Evolutionary conservation across 2,329 filamentous ascomycete genomes (phyloP).

Genomic region (Teratosphaeria nubilosa): DNA sequence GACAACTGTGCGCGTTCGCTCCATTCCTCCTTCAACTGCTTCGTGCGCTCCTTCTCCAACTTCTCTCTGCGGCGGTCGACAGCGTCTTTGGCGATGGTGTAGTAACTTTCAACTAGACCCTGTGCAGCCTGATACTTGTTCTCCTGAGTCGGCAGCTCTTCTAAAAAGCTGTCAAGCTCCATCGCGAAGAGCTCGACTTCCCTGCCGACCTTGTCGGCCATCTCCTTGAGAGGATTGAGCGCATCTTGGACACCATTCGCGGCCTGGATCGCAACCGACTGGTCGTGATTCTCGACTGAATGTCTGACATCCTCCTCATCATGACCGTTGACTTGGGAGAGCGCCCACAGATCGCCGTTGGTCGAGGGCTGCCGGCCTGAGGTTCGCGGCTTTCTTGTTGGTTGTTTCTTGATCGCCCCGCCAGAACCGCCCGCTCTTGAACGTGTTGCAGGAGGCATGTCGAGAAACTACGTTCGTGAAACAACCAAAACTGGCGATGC

Average conservation of each 20-base stretch:
- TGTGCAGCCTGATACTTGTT: conserved; percentile 50
- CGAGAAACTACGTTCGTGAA: not conserved
- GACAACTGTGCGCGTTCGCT: conserved; percentile 13
- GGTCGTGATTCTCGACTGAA: conserved; percentile 2
- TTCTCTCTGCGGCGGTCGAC: conserved; percentile 36
- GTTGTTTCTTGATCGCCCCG: not conserved
- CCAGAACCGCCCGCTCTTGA: not conserved
- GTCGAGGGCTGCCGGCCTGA: not conserved
- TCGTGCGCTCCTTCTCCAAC: conserved; percentile 27
- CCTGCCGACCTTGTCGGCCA: conserved; percentile 59
- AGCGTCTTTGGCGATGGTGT: conserved; percentile 42
- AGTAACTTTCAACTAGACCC: conserved; percentile 43
- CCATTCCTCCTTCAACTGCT: conserved; percentile 31
- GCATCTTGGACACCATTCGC: not conserved
- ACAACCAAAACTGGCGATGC: not conserved
- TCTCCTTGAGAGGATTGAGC: conserved; percentile 47
- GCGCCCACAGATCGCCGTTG: not conserved
- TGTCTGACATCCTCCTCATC: conserved; percentile 3
- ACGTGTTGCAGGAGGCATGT: not conserved
- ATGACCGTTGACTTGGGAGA: conserved; percentile 1
- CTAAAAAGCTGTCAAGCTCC: conserved; percentile 62
- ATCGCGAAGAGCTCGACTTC: conserved; percentile 84
- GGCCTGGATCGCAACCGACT: not conserved
- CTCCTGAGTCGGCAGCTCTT: conserved; percentile 36
- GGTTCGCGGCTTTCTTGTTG: conserved; percentile 1